phyloP scores from a whole-genome alignment of 192 early-diverging fungal genomes.

The Gonapodya sp. region DNA sequence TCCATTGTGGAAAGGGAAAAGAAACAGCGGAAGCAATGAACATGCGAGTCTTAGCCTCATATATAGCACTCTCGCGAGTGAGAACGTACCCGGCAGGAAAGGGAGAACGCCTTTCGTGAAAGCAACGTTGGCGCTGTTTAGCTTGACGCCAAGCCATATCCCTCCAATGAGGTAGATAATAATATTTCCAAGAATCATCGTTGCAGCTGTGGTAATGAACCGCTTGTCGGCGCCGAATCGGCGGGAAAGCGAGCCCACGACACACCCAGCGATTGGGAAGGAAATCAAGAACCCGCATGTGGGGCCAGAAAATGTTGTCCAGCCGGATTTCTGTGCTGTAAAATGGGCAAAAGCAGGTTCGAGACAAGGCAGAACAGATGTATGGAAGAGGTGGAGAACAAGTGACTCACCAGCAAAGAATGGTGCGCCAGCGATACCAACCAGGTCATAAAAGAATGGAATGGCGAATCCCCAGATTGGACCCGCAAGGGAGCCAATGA shows the following conservation, averaged over 20 bases:
- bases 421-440: background rate
- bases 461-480: background rate
- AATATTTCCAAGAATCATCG: background rate
- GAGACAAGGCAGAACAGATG: no score
- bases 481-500: background rate
- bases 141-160: background rate
- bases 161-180: background rate
- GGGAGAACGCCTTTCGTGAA: background rate
- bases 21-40: background rate
- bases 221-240: background rate
- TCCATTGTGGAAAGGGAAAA: no score
- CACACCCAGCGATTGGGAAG: background rate
- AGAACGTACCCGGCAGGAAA: background rate
- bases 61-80: no score
- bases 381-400: background rate
- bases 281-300: background rate
- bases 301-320: background rate
- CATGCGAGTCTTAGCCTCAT: background rate
- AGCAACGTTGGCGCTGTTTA: background rate
- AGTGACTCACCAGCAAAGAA: conserved; percentile 1
- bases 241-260: background rate
- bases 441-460: background rate
- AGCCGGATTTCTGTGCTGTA: background rate
- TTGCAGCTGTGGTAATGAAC: background rate
- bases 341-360: no score